These are phyloP conservation scores for Diaporthe velutina DNA, from an alignment of 2,329 filamentous ascomycete species.

Conservation along the genomic window DNA sequence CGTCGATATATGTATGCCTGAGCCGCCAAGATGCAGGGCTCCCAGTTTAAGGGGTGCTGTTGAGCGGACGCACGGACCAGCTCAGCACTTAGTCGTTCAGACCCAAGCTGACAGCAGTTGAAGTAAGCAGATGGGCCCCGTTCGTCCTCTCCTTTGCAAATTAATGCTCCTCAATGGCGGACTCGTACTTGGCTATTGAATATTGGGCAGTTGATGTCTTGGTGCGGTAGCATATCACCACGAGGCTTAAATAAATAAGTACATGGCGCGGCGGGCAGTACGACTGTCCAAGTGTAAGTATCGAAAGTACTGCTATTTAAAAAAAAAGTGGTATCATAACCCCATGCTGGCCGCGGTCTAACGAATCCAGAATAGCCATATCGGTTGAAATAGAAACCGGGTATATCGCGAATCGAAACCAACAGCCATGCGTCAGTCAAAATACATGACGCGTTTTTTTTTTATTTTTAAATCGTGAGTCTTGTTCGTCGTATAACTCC, in stretches of 20 bases:
- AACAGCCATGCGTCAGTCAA: not conserved
- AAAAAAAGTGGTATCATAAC: constrained; percentile 31
- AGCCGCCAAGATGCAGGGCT: not conserved
- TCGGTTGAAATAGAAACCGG: constrained; percentile 16
- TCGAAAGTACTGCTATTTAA: not conserved
- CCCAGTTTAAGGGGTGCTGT: not conserved
- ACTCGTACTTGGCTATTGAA: not conserved
- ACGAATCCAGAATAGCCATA: constrained; percentile 21
- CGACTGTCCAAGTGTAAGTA: not conserved
- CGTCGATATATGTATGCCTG: not conserved
- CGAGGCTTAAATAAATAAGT: too few relatives aligned
- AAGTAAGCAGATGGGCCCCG: too few relatives aligned
- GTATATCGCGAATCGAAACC: constrained; percentile 20
- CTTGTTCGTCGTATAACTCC: not conserved
- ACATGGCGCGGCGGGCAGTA: not conserved
- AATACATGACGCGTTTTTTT: not conserved
- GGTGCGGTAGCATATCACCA: not conserved
- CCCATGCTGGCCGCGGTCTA: not conserved
- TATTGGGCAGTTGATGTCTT: too few relatives aligned
- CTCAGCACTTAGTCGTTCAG: not conserved
- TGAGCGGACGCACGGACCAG: not conserved
- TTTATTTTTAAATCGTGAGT: not conserved
- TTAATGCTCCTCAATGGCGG: too few relatives aligned
- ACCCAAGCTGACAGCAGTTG: too few relatives aligned
- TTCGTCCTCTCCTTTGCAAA: not conserved